Base-by-base conservation (phyloP, 2,329 filamentous ascomycete species). In the Phyllosticta paracitricarpa region DNA sequence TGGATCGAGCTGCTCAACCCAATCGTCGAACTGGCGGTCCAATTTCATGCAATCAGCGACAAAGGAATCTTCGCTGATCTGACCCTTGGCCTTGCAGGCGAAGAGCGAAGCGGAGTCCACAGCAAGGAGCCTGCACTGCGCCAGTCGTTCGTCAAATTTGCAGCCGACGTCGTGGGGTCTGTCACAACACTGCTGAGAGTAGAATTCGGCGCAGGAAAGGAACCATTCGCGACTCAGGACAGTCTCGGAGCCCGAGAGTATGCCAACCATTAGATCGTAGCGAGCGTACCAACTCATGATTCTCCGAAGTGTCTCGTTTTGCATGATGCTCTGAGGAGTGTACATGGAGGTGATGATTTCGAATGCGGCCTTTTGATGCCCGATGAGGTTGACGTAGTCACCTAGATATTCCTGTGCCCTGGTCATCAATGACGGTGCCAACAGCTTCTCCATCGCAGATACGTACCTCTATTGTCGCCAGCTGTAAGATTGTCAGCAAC, bases 321-420 rank as follows among this genome's bases (percentile, higher is more conserved):
- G 79, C 77, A 87, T 85, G 53, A 89, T 84, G 0, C 85, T 88
- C 64, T 91, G 79, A 0, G 91, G 89, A 0, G 86, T 91, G 70
- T 91, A 92, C 0, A 97, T 77, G 53, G 87, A 84, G 1, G 82
- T 88, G 54, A 97, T 77, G 67, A 97, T 87, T 65, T 90, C 85
- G 69, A 89, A 84, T 0, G 94, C 94, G 10, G 93, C 94, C 70
- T 88, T 91, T 72, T 97, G 92, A 71, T 97, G 94, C 24, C 91
- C 89, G 75, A 94, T 87, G 17, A 97, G 79, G 68, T 95, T 97
- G 59, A 95, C 85, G 91, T 91, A 97, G 71, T 99, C 94, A 12
- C 94, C 94, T 54, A 97, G 81, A 68, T 91, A 95, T 75, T 97
- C 94, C 91, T 96, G 68, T 26, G 54, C 56, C 30, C 58, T 61